phyloP scores from a whole-genome alignment of 202 grass and related monocot species.

The Setaria italica region DNA sequence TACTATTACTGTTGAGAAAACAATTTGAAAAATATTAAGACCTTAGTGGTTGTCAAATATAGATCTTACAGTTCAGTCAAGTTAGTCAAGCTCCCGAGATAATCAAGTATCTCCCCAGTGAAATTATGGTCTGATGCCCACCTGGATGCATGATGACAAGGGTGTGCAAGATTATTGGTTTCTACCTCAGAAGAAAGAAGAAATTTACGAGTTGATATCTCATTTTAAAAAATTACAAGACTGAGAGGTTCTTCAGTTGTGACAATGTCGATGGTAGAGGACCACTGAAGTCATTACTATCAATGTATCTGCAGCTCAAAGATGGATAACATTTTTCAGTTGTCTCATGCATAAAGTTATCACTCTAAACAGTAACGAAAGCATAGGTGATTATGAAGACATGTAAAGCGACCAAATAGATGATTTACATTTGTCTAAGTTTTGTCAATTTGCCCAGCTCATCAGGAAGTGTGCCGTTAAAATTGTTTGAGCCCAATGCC shows the following conservation, averaged over 20 bases:
- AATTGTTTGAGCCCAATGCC: too few species aligned
- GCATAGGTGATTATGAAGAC: too few species aligned
- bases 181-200: conserved; percentile 10
- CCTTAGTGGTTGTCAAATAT: conserved; percentile 17
- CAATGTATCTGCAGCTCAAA: conserved; percentile 75
- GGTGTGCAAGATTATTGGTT: conserved; percentile 36
- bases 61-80: conserved; percentile 65
- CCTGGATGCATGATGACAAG: conserved; percentile 49
- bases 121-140: conserved; percentile 80
- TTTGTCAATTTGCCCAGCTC: too few species aligned
- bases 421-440: too few species aligned
- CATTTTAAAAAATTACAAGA: conserved; percentile 67
- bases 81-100: conserved; percentile 71
- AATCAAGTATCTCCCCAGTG: conserved; percentile 79
- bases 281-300: conserved; percentile 73
- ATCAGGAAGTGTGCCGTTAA: too few species aligned
- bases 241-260: conserved; percentile 60
- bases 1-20: conserved; percentile 27
- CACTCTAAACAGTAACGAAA: too few species aligned
- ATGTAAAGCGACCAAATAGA: too few species aligned
- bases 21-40: conserved; percentile 11
- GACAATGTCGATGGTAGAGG: conserved; percentile 65
- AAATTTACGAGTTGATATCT: conserved; percentile 11
- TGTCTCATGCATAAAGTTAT: too few species aligned
- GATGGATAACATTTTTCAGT: too few species aligned